Conservation (phyloP, 179 eudicot genomes). For the Nepenthes alata region DNA sequence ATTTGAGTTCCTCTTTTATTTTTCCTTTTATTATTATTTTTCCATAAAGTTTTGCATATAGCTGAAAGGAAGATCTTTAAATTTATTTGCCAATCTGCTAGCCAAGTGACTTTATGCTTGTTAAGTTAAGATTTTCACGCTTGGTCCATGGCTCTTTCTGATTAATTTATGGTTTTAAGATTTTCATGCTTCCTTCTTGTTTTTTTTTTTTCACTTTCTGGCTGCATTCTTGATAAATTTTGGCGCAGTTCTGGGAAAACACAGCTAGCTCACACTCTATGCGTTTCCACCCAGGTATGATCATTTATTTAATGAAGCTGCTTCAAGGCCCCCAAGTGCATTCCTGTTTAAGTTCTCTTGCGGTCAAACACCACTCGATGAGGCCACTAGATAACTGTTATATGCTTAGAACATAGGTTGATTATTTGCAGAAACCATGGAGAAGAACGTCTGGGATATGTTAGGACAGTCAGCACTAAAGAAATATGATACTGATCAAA, state of each 20-base stretch:
- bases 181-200: neutral
- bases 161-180: no score
- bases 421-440: neutral
- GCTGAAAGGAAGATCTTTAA: neutral
- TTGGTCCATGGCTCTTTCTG: no score
- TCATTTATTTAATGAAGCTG: neutral
- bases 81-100: conserved; percentile 1
- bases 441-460: no score
- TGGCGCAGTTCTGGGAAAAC: conserved; percentile 73
- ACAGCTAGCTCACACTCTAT: conserved; percentile 85
- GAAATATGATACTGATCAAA: no score
- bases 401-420: neutral
- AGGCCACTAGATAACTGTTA: neutral
- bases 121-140: no score
- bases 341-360: neutral
- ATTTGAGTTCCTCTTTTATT: neutral
- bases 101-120: neutral
- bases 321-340: neutral
- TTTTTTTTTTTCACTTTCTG: conserved; percentile 1
- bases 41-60: neutral
- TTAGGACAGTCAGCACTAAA: no score
- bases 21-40: neutral
- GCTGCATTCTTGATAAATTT: neutral
- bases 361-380: neutral
- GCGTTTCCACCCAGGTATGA: conserved; percentile 71